Conservation (phyloP, 2,329 filamentous ascomycete genomes). For the Penicillium sp. region DNA sequence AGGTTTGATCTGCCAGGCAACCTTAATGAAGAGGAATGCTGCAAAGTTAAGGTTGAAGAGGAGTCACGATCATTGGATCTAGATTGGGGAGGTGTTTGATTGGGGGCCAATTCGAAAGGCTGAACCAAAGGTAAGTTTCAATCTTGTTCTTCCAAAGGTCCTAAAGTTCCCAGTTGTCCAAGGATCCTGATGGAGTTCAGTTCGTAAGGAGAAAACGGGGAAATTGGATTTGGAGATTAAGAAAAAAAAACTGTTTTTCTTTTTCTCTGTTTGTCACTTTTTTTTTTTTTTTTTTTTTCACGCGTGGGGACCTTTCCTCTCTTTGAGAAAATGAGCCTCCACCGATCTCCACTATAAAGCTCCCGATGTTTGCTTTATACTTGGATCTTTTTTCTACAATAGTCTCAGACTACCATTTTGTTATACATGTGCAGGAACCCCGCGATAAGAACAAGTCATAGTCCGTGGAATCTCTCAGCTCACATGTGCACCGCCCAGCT, state of each 20-base stretch:
- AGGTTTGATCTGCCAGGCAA: conserved; percentile 36
- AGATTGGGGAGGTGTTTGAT: not conserved
- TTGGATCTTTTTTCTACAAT: not conserved
- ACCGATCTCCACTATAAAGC: conserved; percentile 29
- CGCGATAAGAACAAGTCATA: not conserved
- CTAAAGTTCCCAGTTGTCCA: too few relatives aligned
- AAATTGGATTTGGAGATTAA: conserved; percentile 1
- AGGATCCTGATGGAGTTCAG: too few relatives aligned
- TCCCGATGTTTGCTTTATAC: not conserved
- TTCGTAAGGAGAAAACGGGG: conserved; percentile 11
- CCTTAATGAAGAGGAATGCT: conserved; percentile 33
- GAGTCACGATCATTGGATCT: conserved; percentile 2
- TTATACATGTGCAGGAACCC: not conserved
- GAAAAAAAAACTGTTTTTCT: conserved; percentile 31
- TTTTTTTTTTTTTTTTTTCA: conserved; percentile 20
- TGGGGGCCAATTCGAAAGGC: not conserved
- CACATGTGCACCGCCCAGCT: conserved; percentile 1
- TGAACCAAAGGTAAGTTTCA: not conserved
- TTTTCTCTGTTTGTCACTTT: conserved; percentile 38
- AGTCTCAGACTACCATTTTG: not conserved
- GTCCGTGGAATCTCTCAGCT: not conserved
- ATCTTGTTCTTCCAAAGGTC: not conserved
- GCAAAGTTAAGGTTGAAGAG: not conserved
- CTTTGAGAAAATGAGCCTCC: conserved; percentile 21
- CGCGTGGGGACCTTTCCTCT: conserved; percentile 18